A percentile compares a stretch with the other conserved stretches of the same genome.
Conservation (phyloP, 2,329 filamentous ascomycete genomes). For the Hypoxylon sp. region DNA sequence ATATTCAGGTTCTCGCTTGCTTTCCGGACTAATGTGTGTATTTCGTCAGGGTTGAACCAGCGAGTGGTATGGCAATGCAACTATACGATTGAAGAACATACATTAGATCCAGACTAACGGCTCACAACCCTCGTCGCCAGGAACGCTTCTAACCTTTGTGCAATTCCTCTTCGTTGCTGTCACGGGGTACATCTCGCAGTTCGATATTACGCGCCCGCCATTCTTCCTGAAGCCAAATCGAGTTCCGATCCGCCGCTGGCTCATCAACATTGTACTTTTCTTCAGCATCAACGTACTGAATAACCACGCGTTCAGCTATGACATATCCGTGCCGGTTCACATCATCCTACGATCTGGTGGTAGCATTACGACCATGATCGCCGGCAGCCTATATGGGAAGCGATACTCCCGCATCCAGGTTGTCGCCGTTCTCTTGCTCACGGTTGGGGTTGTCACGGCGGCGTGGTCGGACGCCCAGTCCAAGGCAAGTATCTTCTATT, state of each 20-base stretch:
- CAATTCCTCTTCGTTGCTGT: constrained; percentile 88
- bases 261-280: constrained; percentile 90
- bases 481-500: constrained; percentile 70
- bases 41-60: constrained; percentile 79
- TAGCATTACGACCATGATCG: constrained; percentile 93
- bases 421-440: constrained; percentile 84
- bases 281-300: constrained; percentile 96
- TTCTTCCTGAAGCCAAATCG: constrained; percentile 82
- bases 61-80: constrained; percentile 72
- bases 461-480: constrained; percentile 90
- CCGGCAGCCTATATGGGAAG: constrained; percentile 90
- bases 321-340: constrained; percentile 95
- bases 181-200: constrained; percentile 81
- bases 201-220: constrained; percentile 75
- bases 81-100: constrained; percentile 18
- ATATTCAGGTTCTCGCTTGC: constrained; percentile 28
- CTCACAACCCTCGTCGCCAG: constrained; percentile 57
- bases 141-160: constrained; percentile 87
- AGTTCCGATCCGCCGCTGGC: constrained; percentile 87
- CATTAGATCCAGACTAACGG: constrained; percentile 21
- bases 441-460: constrained; percentile 85
- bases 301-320: constrained; percentile 97
- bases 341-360: constrained; percentile 96
- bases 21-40: constrained; percentile 41
- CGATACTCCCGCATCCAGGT: constrained; percentile 85